These are phyloP conservation scores for Aureoboletus auriporus DNA, from an alignment of 768 basidiomycete species.

Conservation along the genomic window DNA sequence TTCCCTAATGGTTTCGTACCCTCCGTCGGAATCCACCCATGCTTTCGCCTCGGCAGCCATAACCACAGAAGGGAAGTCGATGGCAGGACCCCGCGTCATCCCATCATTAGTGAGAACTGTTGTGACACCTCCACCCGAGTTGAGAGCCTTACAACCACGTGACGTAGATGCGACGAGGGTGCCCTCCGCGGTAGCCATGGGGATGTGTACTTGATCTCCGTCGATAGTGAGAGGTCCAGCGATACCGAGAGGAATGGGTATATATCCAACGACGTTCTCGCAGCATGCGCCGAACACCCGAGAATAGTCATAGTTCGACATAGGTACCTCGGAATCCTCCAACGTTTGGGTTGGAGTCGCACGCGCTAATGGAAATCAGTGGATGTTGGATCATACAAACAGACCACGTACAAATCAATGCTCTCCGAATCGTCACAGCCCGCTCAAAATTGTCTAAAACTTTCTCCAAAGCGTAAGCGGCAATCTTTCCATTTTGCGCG, in stretches of 20 bases:
- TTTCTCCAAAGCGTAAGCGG: conserved; percentile 94
- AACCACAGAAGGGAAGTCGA: conserved; percentile 84
- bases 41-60: conserved; percentile 80
- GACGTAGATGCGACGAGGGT: conserved; percentile 97
- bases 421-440: conserved; percentile 82
- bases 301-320: conserved; percentile 86
- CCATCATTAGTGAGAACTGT: conserved; percentile 90
- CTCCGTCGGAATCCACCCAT: conserved; percentile 85
- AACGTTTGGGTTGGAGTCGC: conserved; percentile 80
- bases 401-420: conserved; percentile 73
- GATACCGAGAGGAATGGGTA: conserved; percentile 93
- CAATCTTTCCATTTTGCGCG: conserved; percentile 88
- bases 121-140: conserved; percentile 91
- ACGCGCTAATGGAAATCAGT: conserved; percentile 52
- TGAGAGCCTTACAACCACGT: conserved; percentile 96
- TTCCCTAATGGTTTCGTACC: conserved; percentile 66
- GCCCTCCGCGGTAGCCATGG: conserved; percentile 99
- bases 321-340: conserved; percentile 79
- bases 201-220: conserved; percentile 79
- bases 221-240: conserved; percentile 95
- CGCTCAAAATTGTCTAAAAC: conserved; percentile 84
- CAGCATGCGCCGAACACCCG: conserved; percentile 95
- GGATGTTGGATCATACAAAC: conserved; percentile 1
- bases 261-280: conserved; percentile 97
- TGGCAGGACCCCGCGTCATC: conserved; percentile 99